Base-by-base conservation (phyloP, 257 asterid genomes). In the Petrea volubilis region DNA sequence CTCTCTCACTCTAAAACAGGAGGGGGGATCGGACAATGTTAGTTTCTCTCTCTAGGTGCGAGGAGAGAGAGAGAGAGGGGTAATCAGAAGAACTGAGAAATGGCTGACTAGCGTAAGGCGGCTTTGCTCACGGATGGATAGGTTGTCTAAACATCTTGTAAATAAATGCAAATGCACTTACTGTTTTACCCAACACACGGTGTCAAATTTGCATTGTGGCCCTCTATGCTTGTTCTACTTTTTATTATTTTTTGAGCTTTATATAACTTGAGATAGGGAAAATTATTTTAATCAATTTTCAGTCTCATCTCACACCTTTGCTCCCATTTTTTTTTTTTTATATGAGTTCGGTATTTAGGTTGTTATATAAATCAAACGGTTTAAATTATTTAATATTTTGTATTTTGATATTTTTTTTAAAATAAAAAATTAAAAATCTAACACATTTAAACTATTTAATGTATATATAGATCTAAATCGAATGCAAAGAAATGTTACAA, bases 51-150 rank as follows among this genome's bases (percentile, higher is more conserved):
- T 78, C 79, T 75, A 59, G 49, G 55, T 64, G 55, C 52, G 74
- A 60, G 59, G 38, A 31, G 38, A 31, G 38, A 31, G 38, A 31
- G 20, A 21, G 67, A 63, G 77, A 18, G 66, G 21, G 53, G 24
- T 25, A 6, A 4, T 8, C 33, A 62, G 68, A 64, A 53, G 44
- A 55, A 56, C 64, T 63, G 28, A 60, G 70, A 71, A 67, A 11
- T 34, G 59, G 79, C 79, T 81, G 82, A 77, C 79, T 79, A 67
- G 79, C 47, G 69, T 77, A 80, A 86, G 92, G 87, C 88, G 85
- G 88, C 95, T 82, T 80, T 79, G 84, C 51, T 80, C 88, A 79
- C 81, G 74, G 81, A 70, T 20, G 17, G 57, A 59, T 79, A 50
- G 81, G 61, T 78, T 20, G 62, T 70, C 70, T 71, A 71, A 58